A percentile compares a stretch with the other conserved stretches of the same genome.
phyloP scores from a whole-genome alignment of 345 rosid genomes.

The Gossypium herbaceum region DNA sequence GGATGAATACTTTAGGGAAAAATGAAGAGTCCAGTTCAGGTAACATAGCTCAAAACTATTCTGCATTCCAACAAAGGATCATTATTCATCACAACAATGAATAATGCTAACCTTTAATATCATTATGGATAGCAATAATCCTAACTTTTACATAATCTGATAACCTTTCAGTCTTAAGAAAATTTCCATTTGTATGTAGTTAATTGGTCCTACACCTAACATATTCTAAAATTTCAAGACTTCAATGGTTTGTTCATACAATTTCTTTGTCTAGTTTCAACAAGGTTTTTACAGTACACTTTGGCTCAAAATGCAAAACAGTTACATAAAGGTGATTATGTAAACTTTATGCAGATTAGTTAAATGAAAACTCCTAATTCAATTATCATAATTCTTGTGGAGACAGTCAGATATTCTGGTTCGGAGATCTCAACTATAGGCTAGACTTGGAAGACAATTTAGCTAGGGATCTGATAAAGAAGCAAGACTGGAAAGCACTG shows the following conservation, averaged over 20 bases:
- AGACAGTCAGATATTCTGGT: slow-evolving; percentile 68
- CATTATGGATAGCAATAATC: no score
- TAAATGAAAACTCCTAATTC: background rate
- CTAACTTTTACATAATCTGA: no score
- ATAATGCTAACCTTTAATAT: background rate
- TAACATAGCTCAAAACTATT: background rate
- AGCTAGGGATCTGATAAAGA: slow-evolving; percentile 49
- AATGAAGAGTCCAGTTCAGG: no score
- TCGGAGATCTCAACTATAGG: slow-evolving; percentile 78
- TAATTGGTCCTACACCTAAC: background rate
- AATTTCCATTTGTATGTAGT: no score
- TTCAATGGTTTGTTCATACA: background rate
- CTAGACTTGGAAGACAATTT: slow-evolving; percentile 48
- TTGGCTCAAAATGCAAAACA: background rate
- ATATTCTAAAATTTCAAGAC: background rate
- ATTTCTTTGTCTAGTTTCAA: background rate
- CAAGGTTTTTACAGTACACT: background rate
- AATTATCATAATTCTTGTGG: slow-evolving; percentile 9
- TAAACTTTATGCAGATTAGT: background rate
- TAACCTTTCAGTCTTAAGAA: no score
- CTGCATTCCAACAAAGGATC: background rate
- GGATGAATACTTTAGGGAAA: no score
- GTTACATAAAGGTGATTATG: background rate
- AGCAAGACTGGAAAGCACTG: slow-evolving; percentile 61
- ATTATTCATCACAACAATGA: background rate